Conservation (phyloP, 805 yeast genomes). For the Kurtzmaniella cleridarum region DNA sequence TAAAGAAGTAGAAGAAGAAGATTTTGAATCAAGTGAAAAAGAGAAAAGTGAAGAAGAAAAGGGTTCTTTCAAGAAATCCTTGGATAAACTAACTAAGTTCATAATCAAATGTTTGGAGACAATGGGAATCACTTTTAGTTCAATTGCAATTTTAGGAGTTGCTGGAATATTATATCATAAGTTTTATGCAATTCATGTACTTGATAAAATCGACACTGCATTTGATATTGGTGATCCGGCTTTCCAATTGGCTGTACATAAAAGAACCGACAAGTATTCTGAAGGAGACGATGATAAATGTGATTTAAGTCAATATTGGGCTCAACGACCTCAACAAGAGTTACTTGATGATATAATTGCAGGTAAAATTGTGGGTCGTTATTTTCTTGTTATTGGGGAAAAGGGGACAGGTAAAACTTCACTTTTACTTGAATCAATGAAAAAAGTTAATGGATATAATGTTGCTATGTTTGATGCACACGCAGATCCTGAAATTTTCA, state of each 20-base stretch:
- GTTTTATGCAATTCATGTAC: slow-evolving; percentile 52
- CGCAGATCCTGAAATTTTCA: slow-evolving; percentile 77
- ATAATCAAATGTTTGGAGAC: slow-evolving; percentile 54
- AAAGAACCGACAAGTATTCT: slow-evolving; percentile 28
- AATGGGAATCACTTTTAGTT: slow-evolving; percentile 64
- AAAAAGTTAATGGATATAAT: slow-evolving; percentile 54
- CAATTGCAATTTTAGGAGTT: slow-evolving; percentile 60
- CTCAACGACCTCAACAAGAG: slow-evolving; percentile 62
- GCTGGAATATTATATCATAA: slow-evolving; percentile 72
- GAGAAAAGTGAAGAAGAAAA: slow-evolving; percentile 12
- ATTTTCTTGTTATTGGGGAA: slow-evolving; percentile 71
- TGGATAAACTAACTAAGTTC: slow-evolving; percentile 19
- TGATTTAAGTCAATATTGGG: slow-evolving; percentile 46
- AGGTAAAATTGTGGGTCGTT: slow-evolving; percentile 64
- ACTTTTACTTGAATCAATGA: slow-evolving; percentile 64
- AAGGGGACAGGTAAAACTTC: slow-evolving; percentile 86
- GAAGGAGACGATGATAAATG: slow-evolving; percentile 11
- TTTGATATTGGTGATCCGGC: slow-evolving; percentile 67
- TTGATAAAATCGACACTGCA: slow-evolving; percentile 59
- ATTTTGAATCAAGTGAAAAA: slow-evolving; percentile 9
- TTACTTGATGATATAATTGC: slow-evolving; percentile 58
- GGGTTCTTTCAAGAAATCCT: slow-evolving; percentile 13
- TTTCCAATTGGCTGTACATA: slow-evolving; percentile 53
- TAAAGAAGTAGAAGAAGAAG: slow-evolving; percentile 9
- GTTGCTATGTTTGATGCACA: slow-evolving; percentile 77